These are phyloP conservation scores for Nicotiana tabacum DNA, from an alignment of 257 asterid genomes.

Conservation along the genomic window DNA sequence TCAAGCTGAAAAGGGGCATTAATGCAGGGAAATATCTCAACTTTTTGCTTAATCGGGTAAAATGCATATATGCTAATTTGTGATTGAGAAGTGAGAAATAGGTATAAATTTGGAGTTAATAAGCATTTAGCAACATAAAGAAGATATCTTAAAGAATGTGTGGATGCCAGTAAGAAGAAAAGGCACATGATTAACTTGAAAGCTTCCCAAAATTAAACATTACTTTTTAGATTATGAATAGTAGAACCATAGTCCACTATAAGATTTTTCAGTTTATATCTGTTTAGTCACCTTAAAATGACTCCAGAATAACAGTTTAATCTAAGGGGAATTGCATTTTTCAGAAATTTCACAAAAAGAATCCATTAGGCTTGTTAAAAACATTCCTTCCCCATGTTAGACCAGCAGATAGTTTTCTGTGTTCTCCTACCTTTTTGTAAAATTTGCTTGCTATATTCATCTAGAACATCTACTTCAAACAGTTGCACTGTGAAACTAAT, in stretches of 20 bases:
- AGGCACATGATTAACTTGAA: neutral
- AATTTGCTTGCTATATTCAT: neutral
- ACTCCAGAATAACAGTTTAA: neutral
- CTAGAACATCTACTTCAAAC: neutral
- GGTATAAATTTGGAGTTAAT: neutral
- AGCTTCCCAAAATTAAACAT: neutral
- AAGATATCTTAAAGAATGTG: neutral
- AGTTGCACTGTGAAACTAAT: neutral
- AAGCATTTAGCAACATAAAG: neutral
- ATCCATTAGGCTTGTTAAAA: neutral
- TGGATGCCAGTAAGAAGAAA: conserved; percentile 1
- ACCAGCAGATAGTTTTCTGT: neutral
- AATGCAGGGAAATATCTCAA: neutral
- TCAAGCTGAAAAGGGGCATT: neutral
- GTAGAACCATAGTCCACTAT: neutral
- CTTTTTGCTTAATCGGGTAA: neutral
- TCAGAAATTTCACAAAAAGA: neutral
- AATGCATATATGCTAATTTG: neutral
- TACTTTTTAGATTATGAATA: neutral
- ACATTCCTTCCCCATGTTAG: neutral
- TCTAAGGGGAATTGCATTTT: neutral
- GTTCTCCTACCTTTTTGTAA: neutral
- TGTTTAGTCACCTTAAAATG: neutral
- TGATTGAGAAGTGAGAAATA: neutral
- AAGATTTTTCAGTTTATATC: neutral